Percentiles rank a stretch among this genome's conserved stretches.
phyloP scores from a whole-genome alignment of 768 basidiomycete species.

The Dacryopinax spathularia region DNA sequence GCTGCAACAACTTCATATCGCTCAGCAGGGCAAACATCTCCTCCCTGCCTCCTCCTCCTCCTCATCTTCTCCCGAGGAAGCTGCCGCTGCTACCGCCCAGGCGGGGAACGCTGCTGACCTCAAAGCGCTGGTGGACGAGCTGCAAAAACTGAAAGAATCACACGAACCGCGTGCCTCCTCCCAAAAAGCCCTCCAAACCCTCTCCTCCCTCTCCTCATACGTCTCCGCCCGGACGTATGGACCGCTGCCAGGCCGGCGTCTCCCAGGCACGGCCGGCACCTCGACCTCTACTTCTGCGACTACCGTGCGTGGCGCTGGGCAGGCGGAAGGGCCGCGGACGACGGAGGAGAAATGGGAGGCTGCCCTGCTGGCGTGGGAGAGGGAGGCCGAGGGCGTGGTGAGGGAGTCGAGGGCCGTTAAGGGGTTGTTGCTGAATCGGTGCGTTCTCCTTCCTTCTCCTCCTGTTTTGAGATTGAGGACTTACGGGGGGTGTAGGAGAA shows the following conservation, averaged over 20 bases:
- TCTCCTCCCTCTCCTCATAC: background rate
- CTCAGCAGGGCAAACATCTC: background rate
- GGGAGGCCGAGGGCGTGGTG: background rate
- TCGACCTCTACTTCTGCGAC: too few species aligned
- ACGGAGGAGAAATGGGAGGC: background rate
- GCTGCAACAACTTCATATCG: background rate
- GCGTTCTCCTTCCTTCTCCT: background rate
- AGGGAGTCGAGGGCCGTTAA: background rate
- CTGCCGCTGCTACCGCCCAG: background rate
- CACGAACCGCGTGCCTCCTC: background rate
- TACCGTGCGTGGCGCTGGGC: too few species aligned
- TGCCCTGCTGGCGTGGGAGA: background rate
- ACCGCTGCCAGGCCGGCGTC: background rate
- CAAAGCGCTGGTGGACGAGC: too few species aligned
- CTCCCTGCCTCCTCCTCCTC: background rate
- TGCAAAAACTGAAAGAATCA: too few species aligned
- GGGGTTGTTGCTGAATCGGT: background rate
- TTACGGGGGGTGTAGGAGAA: background rate
- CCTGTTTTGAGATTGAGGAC: background rate
- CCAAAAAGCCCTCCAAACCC: background rate
- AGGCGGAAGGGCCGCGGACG: background rate
- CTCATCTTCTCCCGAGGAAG: background rate
- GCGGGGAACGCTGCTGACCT: background rate
- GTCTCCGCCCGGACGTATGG: background rate
- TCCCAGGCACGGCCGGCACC: too few species aligned